Conservation (phyloP, 805 yeast species). For the Metschnikowia drakensbergensis region DNA sequence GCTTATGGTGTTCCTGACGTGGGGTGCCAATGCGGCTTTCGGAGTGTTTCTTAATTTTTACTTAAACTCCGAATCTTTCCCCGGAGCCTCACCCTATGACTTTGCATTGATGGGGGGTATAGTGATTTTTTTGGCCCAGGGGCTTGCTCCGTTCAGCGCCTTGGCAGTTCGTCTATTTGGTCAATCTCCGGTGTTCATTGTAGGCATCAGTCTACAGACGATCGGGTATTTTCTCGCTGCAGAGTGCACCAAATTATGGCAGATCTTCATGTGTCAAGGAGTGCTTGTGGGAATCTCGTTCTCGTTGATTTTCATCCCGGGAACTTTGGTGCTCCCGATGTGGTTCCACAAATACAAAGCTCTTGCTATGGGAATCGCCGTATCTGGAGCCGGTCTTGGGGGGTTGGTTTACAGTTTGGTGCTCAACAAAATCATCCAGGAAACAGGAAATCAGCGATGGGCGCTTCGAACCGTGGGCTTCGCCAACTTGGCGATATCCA, state of each 20-base stretch:
- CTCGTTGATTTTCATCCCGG: conserved; percentile 57
- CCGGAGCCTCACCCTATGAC: conserved; percentile 54
- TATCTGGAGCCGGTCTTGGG: conserved; percentile 49
- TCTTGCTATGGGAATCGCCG: conserved; percentile 47
- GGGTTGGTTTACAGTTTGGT: conserved; percentile 47
- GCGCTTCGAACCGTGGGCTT: conserved; percentile 40
- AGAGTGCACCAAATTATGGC: conserved; percentile 57
- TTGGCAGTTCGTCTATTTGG: conserved; percentile 47
- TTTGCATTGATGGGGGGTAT: conserved; percentile 69
- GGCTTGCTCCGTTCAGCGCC: conserved; percentile 48
- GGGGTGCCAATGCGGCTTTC: conserved; percentile 57
- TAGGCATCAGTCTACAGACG: conserved; percentile 52
- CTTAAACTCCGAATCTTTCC: conserved; percentile 37
- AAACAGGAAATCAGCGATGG: conserved; percentile 43
- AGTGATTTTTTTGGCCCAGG: conserved; percentile 58
- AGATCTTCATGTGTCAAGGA: conserved; percentile 66
- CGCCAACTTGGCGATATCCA: conserved; percentile 28
- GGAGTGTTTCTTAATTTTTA: conserved; percentile 58
- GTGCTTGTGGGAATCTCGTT: conserved; percentile 53
- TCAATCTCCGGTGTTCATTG: conserved; percentile 40
- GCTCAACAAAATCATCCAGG: conserved; percentile 35
- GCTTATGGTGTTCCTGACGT: conserved; percentile 45
- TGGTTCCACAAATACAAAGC: conserved; percentile 68
- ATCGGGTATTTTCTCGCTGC: conserved; percentile 58
- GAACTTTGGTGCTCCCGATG: conserved; percentile 58